Evolutionary conservation across 139 green algal species (phyloP).

Genomic region (Tetraselmis chui): DNA sequence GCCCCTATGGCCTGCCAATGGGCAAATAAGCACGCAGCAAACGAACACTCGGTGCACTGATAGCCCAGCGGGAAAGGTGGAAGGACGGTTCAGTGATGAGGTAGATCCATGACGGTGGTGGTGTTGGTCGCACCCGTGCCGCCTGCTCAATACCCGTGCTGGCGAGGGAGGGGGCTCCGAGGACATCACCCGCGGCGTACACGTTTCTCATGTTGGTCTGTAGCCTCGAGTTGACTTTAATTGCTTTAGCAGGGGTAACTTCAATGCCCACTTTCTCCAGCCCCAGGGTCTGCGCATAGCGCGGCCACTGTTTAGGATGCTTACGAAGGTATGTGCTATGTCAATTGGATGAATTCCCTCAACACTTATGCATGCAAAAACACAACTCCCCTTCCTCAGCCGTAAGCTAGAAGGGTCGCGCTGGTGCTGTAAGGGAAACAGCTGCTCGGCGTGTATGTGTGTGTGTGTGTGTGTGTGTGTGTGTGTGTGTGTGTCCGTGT

Average conservation of each 20-base stretch:
- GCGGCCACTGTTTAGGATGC: too few relatives aligned
- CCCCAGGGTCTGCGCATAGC: not conserved
- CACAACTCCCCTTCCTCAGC: too few relatives aligned
- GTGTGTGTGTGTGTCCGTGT: too few relatives aligned
- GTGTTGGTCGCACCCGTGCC: not conserved
- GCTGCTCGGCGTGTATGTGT: too few relatives aligned
- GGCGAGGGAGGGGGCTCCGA: not conserved
- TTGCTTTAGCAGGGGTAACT: not conserved
- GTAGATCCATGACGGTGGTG: too few relatives aligned
- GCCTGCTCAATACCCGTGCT: not conserved
- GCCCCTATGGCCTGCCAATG: not conserved
- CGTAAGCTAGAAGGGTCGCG: too few relatives aligned
- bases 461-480: too few relatives aligned
- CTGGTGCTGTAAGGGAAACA: too few relatives aligned
- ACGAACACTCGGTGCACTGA: not conserved
- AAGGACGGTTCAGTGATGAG: too few relatives aligned
- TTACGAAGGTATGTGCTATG: too few relatives aligned
- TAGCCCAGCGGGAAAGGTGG: not conserved
- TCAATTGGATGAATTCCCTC: too few relatives aligned
- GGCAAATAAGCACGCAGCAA: not conserved
- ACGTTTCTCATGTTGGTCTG: not conserved
- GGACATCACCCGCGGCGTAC: not conserved
- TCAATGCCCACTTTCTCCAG: not conserved
- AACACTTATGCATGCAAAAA: too few relatives aligned
- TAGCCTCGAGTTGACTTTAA: not conserved